Evolutionary conservation across 768 basidiomycete genomes (phyloP), one percentile per base, ranked within the genome.

Genomic region (Suillus sp.): DNA sequence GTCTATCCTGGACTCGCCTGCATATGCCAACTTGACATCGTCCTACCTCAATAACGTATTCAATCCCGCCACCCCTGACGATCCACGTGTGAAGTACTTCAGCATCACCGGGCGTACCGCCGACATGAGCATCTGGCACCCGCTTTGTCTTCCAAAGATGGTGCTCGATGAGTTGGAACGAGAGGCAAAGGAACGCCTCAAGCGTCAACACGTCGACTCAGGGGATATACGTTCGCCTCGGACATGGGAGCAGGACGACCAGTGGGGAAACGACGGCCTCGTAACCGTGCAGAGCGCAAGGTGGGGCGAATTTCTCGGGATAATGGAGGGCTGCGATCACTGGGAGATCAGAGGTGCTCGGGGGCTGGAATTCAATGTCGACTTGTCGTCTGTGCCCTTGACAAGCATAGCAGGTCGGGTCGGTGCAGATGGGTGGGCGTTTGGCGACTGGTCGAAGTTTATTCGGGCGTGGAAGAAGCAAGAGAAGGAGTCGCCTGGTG

Each of bases 251-350:
- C 77, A 77, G 59, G 84, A 86, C 47, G 70, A 78, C 20, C 79
- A 84, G 56, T 88, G 88, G 85, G 96, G 95, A 0, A 96, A 97
- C 72, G 96, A 98, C 69, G 95, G 94, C 0, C 81, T 98, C 40
- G 96, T 99, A 18, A 90, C 90, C 18, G 82, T 99, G n/a, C 87
- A 92, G 67, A 92, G 91, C 69, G 94, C 97, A 6, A 87, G 88
- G 67, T 99, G 96, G 96, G 97, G 97, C 20, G 93, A 97, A 71
- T 98, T 95, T 74, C 78, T 99, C 37, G 97, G 97, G 4, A 86
- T 86, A 20, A 80, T 99, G 70, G 91, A 96, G 66, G 90, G 89
- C 1, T 91, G 89, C 68, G 95, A 99, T 79, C 97, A 99, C 71
- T 99, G 97, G 97, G 91, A 96, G 69, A 84, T 98, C 73, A 79